Conservation (phyloP, 2,329 filamentous ascomycete species). For the Tolypocladium endophyticum region DNA sequence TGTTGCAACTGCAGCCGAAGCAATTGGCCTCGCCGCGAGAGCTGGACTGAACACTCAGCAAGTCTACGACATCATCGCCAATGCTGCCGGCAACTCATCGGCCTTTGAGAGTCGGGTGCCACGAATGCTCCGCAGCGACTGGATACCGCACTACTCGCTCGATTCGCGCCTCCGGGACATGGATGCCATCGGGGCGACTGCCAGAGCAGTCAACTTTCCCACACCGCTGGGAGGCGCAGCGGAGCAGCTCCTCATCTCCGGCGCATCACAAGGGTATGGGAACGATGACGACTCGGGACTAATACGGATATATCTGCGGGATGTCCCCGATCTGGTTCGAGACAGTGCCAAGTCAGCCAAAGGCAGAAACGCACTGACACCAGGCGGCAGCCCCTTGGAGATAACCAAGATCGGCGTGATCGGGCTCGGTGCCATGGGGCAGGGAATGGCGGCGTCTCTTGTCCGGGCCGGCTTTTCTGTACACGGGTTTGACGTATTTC, state of each 20-base stretch:
- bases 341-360: conserved; percentile 5
- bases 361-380: conserved; percentile 6
- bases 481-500: conserved; percentile 21
- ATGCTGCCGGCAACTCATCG: conserved; percentile 28
- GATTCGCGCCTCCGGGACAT: conserved; percentile 24
- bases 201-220: conserved; percentile 19
- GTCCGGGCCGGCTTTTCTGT: conserved; percentile 20
- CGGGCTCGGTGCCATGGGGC: conserved; percentile 26
- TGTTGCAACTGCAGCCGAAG: conserved; percentile 38
- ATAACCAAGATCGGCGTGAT: conserved; percentile 22
- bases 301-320: conserved; percentile 14
- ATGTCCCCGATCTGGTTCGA: conserved; percentile 5
- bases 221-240: conserved; percentile 22
- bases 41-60: conserved; percentile 31
- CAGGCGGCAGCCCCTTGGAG: conserved; percentile 9
- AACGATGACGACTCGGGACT: conserved; percentile 16
- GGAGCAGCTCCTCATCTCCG: conserved; percentile 21
- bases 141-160: conserved; percentile 24
- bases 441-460: conserved; percentile 24
- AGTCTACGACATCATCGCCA: conserved; percentile 17
- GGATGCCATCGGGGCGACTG: conserved; percentile 17
- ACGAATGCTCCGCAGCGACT: conserved; percentile 40
- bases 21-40: conserved; percentile 38
- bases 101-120: conserved; percentile 47
- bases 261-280: conserved; percentile 15